Evolutionary conservation across 169 alveolate species (phyloP).

Genomic region (Plasmodium ovale): DNA sequence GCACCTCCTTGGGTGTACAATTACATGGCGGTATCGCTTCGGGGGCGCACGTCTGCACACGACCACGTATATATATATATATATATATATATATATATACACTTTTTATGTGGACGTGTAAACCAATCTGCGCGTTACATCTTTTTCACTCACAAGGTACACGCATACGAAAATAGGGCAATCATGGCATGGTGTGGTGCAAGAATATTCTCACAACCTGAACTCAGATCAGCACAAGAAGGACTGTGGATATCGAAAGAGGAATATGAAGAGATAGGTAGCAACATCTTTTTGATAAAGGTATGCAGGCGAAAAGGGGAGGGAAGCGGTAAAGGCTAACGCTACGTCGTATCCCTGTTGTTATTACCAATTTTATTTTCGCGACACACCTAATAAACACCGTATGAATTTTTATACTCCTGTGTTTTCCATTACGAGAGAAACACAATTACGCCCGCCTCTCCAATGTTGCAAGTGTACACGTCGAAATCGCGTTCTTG

Average conservation of each 20-base stretch:
- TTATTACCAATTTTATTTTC: neutral
- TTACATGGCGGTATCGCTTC: neutral
- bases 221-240: constrained; percentile 72
- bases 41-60: neutral
- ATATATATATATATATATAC: neutral
- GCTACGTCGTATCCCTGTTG: neutral
- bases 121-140: neutral
- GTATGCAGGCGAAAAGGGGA: constrained; percentile 47
- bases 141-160: constrained; percentile 22
- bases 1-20: neutral
- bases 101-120: neutral
- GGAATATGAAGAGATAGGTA: constrained; percentile 80
- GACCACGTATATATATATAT: neutral
- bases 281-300: constrained; percentile 73
- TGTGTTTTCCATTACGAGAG: too few species aligned
- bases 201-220: constrained; percentile 67
- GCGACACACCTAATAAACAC: too few species aligned
- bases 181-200: constrained; percentile 75
- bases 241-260: constrained; percentile 81
- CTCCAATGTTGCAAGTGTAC: too few species aligned
- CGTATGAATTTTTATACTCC: too few species aligned
- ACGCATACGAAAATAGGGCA: constrained; percentile 63
- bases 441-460: too few species aligned
- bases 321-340: neutral
- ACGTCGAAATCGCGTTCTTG: too few species aligned